Evolutionary conservation across 495 filamentous ascomycete genomes (phyloP).

Genomic region (Sporormia fimetaria): DNA sequence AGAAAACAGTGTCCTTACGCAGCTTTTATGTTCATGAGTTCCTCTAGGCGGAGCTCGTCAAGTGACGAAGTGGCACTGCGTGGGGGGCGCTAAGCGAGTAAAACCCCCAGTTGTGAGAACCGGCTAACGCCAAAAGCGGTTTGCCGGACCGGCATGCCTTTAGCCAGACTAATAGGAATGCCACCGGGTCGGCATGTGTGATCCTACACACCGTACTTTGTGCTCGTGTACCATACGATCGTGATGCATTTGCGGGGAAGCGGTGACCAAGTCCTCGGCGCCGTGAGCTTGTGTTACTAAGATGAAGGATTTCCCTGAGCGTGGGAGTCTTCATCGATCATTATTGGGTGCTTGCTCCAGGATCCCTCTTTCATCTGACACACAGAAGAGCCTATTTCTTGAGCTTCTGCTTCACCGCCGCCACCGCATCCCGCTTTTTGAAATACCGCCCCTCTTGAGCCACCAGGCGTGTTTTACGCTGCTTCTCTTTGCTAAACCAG

Average conservation of each 20-base stretch:
- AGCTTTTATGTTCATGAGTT: constrained; percentile 10
- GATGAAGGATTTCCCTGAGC: no score
- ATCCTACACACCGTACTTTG: background rate
- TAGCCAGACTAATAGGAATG: constrained; percentile 1
- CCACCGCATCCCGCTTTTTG: no score
- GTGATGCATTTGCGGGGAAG: no score
- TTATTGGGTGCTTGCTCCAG: no score
- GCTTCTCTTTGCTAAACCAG: background rate
- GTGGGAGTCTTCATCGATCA: no score
- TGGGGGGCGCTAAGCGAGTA: constrained; percentile 21
- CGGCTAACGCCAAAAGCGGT: constrained; percentile 14
- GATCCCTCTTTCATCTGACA: no score
- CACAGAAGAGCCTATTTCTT: no score
- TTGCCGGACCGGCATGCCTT: constrained; percentile 13
- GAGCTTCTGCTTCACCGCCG: no score
- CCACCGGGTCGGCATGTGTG: background rate
- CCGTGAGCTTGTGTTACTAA: no score
- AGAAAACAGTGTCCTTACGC: constrained; percentile 1
- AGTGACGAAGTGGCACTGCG: constrained; percentile 7
- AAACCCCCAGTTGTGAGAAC: constrained; percentile 6
- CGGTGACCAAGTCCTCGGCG: no score
- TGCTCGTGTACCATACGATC: background rate
- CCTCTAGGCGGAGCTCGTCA: no score
- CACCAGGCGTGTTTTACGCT: background rate
- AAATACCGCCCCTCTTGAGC: no score